Evolutionary conservation across 2,329 filamentous ascomycete genomes (phyloP).

Genomic region (Emergomyces africanus): DNA sequence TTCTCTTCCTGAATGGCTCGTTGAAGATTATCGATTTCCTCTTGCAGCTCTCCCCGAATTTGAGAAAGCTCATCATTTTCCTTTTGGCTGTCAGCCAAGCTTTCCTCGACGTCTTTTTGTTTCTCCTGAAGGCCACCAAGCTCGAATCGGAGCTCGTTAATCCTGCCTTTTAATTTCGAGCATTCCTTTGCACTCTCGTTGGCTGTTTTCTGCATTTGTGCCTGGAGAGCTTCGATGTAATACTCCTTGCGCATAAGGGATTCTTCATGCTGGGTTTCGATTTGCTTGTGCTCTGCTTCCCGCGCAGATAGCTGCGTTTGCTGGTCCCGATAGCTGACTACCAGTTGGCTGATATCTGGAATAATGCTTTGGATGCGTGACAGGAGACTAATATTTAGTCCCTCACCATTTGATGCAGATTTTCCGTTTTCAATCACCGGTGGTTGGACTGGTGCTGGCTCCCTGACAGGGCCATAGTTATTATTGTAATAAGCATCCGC

Average conservation of each 20-base stretch:
- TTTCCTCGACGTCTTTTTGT: conserved; percentile 38
- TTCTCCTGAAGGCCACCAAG: conserved; percentile 40
- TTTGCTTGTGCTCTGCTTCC: conserved; percentile 38
- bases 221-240: conserved; percentile 40
- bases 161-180: conserved; percentile 27
- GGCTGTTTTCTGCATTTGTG: conserved; percentile 37
- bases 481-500: conserved; percentile 18
- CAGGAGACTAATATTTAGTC: conserved; percentile 24
- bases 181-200: conserved; percentile 39
- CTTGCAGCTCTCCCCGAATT: conserved; percentile 33
- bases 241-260: conserved; percentile 40
- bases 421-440: conserved; percentile 18
- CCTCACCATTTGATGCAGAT: conserved; percentile 19
- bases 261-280: conserved; percentile 38
- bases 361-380: conserved; percentile 34
- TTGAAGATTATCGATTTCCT: conserved; percentile 25
- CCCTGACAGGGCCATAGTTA: conserved; percentile 20
- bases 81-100: conserved; percentile 31
- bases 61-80: conserved; percentile 33
- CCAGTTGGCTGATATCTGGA: conserved; percentile 33
- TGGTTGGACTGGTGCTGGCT: conserved; percentile 16
- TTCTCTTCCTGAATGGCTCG: conserved; percentile 26
- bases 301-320: conserved; percentile 37
- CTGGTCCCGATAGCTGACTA: conserved; percentile 37
- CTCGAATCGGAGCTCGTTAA: conserved; percentile 39